These are phyloP conservation scores for Tilletia walkeri DNA, from an alignment of 1,284 basidiomycete genomes.

Conservation along the genomic window DNA sequence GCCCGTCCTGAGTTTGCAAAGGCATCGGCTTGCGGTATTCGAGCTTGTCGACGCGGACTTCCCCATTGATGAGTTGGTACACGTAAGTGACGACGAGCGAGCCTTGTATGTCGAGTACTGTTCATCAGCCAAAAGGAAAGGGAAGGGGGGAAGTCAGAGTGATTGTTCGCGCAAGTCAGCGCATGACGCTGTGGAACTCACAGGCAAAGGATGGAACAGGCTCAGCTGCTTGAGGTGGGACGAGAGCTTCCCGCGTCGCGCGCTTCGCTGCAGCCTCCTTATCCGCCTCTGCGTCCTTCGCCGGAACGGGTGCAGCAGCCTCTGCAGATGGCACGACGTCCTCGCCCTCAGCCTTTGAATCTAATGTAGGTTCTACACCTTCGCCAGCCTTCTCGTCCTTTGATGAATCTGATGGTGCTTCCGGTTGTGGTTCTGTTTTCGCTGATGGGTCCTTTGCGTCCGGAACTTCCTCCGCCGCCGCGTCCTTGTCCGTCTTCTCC, in stretches of 20 bases:
- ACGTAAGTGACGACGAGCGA: conserved; percentile 52
- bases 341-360: neutral
- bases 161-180: too few relatives aligned
- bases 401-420: neutral
- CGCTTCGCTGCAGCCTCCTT: conserved; percentile 3
- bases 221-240: neutral
- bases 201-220: conserved; percentile 32
- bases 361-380: neutral
- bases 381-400: neutral
- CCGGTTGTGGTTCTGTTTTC: neutral
- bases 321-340: neutral
- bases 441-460: conserved; percentile 27
- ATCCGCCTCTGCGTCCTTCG: neutral
- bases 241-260: conserved; percentile 6
- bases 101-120: conserved; percentile 54
- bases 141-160: neutral
- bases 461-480: conserved; percentile 34
- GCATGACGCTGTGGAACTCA: conserved; percentile 23
- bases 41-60: conserved; percentile 55
- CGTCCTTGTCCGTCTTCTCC: conserved; percentile 28
- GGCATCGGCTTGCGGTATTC: conserved; percentile 34
- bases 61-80: conserved; percentile 53
- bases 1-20: neutral
- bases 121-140: neutral
- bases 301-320: neutral